Percentiles rank a stretch among this genome's conserved stretches.
Conservation (phyloP, 805 yeast species). For the Brettanomyces bruxellensis region DNA sequence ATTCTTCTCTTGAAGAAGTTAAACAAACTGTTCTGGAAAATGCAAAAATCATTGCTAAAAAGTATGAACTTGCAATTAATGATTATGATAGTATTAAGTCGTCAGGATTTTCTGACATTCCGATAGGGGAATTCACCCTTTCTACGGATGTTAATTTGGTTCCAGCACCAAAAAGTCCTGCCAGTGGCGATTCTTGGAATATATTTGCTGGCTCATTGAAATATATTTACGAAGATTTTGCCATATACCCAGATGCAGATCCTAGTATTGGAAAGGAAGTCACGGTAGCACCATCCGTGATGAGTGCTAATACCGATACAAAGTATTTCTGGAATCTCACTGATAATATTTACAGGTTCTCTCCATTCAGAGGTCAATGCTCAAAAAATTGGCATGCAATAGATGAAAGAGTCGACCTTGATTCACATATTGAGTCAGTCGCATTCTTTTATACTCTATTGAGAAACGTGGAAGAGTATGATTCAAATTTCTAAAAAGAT, state of each 20-base stretch:
- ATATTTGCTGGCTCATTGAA: constrained; percentile 54
- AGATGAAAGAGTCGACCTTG: constrained; percentile 3
- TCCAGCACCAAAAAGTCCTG: constrained; percentile 38
- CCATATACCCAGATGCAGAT: constrained; percentile 20
- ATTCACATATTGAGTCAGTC: constrained; percentile 4
- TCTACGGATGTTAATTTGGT: constrained; percentile 18
- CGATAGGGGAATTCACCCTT: constrained; percentile 19
- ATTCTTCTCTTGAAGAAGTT: constrained; percentile 31
- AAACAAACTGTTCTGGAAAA: constrained; percentile 24
- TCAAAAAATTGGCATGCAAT: constrained; percentile 4
- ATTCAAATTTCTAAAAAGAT: neutral
- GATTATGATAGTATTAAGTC: constrained; percentile 20
- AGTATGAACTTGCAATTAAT: constrained; percentile 30
- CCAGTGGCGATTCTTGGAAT: constrained; percentile 39
- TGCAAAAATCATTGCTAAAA: constrained; percentile 24
- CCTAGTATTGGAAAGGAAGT: constrained; percentile 4
- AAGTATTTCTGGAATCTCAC: constrained; percentile 49
- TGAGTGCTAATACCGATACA: constrained; percentile 57
- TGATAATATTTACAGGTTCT: constrained; percentile 42
- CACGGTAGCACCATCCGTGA: constrained; percentile 38
- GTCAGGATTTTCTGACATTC: neutral
- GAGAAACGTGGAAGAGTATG: constrained; percentile 1
- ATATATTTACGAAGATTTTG: constrained; percentile 51
- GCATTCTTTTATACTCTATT: constrained; percentile 4
- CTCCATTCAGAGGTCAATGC: constrained; percentile 1